Evolutionary conservation across 768 basidiomycete genomes (phyloP).

Genomic region (Tylopilus sp.): DNA sequence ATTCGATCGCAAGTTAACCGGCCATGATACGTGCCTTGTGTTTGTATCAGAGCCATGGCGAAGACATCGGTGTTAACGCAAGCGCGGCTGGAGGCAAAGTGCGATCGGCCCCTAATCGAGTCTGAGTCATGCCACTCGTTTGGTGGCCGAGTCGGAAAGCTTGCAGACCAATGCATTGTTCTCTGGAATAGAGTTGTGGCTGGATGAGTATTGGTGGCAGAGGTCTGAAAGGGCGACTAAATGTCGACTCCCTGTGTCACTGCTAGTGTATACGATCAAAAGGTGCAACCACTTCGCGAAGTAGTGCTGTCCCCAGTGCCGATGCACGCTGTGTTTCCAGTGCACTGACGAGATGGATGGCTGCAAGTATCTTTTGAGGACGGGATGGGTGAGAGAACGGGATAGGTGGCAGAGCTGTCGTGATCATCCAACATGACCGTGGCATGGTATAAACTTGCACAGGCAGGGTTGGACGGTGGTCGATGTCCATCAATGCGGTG

Average conservation of each 20-base stretch:
- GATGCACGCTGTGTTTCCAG: too few species aligned
- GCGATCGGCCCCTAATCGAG: not conserved
- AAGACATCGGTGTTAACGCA: not conserved
- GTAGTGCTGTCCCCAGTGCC: too few species aligned
- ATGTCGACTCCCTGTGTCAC: not conserved
- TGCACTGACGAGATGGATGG: too few species aligned
- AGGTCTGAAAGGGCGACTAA: conserved; percentile 1
- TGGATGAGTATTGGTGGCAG: not conserved
- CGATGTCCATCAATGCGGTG: not conserved
- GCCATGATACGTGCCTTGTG: not conserved
- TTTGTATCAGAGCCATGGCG: not conserved
- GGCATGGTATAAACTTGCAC: not conserved
- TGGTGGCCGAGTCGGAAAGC: not conserved
- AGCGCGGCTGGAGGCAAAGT: not conserved
- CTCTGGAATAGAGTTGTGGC: not conserved
- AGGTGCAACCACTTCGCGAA: not conserved
- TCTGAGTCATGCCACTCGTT: not conserved
- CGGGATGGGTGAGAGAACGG: not conserved
- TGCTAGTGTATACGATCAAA: not conserved
- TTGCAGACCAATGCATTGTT: not conserved
- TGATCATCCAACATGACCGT: conserved; percentile 1
- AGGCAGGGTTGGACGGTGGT: not conserved
- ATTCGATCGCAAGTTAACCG: conserved; percentile 3
- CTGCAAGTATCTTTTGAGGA: too few species aligned
- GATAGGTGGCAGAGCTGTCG: not conserved